These are phyloP conservation scores for Lachancea nothofagi DNA, from an alignment of 805 yeast species.

Conservation along the genomic window DNA sequence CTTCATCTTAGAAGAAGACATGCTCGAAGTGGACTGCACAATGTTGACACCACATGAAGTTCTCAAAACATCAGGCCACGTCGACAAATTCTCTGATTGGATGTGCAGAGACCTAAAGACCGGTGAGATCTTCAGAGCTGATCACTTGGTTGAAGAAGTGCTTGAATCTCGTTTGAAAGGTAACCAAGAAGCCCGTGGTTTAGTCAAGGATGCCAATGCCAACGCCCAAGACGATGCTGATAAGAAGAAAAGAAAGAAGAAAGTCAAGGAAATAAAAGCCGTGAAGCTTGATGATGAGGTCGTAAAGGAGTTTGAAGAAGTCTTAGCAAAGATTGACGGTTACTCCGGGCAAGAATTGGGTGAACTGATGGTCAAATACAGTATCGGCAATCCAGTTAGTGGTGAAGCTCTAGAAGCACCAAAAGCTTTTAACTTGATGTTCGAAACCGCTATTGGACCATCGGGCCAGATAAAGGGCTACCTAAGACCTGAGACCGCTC, in stretches of 20 bases:
- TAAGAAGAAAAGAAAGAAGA: slow-evolving; percentile 90
- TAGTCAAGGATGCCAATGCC: slow-evolving; percentile 44
- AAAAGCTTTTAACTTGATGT: slow-evolving; percentile 94
- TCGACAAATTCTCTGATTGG: slow-evolving; percentile 98
- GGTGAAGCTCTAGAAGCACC: slow-evolving; percentile 85
- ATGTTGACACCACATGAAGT: slow-evolving; percentile 98
- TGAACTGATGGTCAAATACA: slow-evolving; percentile 72
- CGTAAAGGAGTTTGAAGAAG: slow-evolving; percentile 74
- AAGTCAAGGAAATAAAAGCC: slow-evolving; percentile 91
- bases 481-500: slow-evolving; percentile 98
- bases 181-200: slow-evolving; percentile 93
- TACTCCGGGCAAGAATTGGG: slow-evolving; percentile 91
- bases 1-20: slow-evolving; percentile 94
- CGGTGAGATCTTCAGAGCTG: slow-evolving; percentile 98
- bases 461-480: slow-evolving; percentile 94
- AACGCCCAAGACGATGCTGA: slow-evolving; percentile 67
- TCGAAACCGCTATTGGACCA: slow-evolving; percentile 98
- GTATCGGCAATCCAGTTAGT: slow-evolving; percentile 88
- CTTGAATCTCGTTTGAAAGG: slow-evolving; percentile 95
- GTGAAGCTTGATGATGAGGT: slow-evolving; percentile 77
- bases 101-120: slow-evolving; percentile 95
- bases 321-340: slow-evolving; percentile 93
- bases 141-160: slow-evolving; percentile 96
- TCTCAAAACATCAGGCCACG: slow-evolving; percentile 97
- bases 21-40: slow-evolving; percentile 97